phyloP scores from a whole-genome alignment of 106 monocot species.

The Dendrobium officinale region DNA sequence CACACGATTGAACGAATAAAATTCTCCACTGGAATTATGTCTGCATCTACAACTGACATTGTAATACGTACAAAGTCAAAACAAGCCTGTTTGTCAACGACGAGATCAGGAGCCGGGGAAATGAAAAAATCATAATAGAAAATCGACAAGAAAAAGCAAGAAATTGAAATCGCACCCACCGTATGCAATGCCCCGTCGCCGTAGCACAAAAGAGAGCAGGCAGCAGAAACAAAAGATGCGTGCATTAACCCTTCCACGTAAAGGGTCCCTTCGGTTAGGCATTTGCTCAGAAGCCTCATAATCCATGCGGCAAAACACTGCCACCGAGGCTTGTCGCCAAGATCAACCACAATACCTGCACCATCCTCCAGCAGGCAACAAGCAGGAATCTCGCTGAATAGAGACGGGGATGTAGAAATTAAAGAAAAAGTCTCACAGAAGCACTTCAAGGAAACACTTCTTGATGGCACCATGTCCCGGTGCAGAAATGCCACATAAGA shows the following conservation, averaged over 20 bases:
- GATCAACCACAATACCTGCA: constrained; percentile 63
- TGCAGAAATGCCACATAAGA: constrained; percentile 29
- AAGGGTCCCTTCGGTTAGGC: constrained; percentile 80
- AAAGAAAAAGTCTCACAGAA: constrained; percentile 51
- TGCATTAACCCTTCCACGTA: constrained; percentile 74
- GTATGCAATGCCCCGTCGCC: constrained; percentile 70
- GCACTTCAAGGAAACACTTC: constrained; percentile 49
- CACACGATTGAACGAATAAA: constrained; percentile 63
- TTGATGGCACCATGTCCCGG: constrained; percentile 13
- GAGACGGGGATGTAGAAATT: constrained; percentile 28
- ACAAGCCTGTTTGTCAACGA: constrained; percentile 59
- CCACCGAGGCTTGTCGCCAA: constrained; percentile 56
- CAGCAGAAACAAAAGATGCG: constrained; percentile 41
- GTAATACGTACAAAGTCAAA: constrained; percentile 82
- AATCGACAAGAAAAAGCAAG: neutral
- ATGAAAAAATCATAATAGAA: neutral
- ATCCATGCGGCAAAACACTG: constrained; percentile 64
- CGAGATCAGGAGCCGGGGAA: constrained; percentile 6
- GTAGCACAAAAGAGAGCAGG: constrained; percentile 54
- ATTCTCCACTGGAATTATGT: constrained; percentile 50
- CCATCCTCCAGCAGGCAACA: constrained; percentile 47
- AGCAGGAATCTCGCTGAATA: constrained; percentile 65
- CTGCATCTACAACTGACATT: constrained; percentile 47
- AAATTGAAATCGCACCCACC: constrained; percentile 35
- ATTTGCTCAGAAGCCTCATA: constrained; percentile 74